phyloP scores from a whole-genome alignment of 2,329 filamentous ascomycete species.

The Sporothrix variecibatus region DNA sequence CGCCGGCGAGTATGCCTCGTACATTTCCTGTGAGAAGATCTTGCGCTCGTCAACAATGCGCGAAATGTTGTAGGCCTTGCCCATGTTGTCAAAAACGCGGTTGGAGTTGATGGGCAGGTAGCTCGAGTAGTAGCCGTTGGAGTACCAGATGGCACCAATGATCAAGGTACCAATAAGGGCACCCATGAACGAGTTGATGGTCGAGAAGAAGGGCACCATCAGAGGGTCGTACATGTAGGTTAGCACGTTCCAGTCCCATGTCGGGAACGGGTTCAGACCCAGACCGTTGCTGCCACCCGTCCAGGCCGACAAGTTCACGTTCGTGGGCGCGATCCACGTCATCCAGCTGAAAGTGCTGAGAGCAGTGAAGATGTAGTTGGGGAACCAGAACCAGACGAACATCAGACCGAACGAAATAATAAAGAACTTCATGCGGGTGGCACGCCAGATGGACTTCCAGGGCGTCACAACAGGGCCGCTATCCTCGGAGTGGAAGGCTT shows the following conservation, averaged over 20 bases:
- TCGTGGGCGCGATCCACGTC: constrained; percentile 53
- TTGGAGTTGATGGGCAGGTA: constrained; percentile 56
- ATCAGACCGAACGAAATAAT: constrained; percentile 46
- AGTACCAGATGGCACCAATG: constrained; percentile 59
- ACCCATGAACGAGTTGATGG: constrained; percentile 63
- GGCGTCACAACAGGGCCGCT: constrained; percentile 40
- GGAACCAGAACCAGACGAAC: constrained; percentile 56
- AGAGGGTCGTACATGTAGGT: constrained; percentile 26
- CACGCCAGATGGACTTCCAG: constrained; percentile 36
- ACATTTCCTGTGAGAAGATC: constrained; percentile 50
- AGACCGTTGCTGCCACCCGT: constrained; percentile 41
- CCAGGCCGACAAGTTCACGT: constrained; percentile 38
- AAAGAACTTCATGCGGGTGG: constrained; percentile 50
- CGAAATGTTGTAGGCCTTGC: constrained; percentile 50
- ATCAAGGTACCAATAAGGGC: constrained; percentile 57
- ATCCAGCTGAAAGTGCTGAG: constrained; percentile 54
- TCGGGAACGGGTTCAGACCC: constrained; percentile 42
- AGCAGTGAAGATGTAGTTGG: constrained; percentile 51
- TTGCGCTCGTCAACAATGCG: constrained; percentile 45
- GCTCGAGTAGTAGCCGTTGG: constrained; percentile 57
- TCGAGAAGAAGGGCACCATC: constrained; percentile 54
- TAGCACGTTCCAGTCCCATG: constrained; percentile 45
- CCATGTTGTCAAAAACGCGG: constrained; percentile 53
- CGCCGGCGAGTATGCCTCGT: constrained; percentile 54
- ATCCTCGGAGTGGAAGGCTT: constrained; percentile 50